Base-by-base conservation (phyloP, 805 yeast genomes). In the Candida koratica region DNA sequence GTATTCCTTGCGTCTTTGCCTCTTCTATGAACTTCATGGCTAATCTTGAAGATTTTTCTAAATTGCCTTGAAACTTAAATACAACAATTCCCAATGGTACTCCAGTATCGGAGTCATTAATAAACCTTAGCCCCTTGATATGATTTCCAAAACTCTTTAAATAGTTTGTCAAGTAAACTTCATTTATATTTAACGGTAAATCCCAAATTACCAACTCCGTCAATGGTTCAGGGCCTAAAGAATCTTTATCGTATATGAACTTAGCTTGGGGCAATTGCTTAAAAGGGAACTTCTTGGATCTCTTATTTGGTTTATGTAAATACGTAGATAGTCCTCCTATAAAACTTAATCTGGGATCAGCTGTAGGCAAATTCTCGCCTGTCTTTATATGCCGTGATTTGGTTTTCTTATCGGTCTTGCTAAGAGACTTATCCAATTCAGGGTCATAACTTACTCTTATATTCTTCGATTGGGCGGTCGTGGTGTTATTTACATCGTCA, bases 61-160 rank as follows among this genome's bases (percentile, higher is more conserved):
- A 51, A 14, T 58, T 51, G 3, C 86, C 85, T 39, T 69, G 79
- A 57, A 72, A 88, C 40, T 72, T 66, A 35, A 86, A 64, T 14
- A 75, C 60, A 34, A 81, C 81, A 15, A 87, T 64, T 7, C 95
- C 93, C 26, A 88, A 56, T 0, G 95, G 89, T 13, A 80, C 82
- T 2, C 88, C 95, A 28, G 84, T 79, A 15, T 68, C 65, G 0
- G 90, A 85, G 51, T 88, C 93, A 38, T 71, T 75, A 7, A 81
- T 64, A 41, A 77, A 66, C 40, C 75, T 73, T 32, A 82, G 60
- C 25, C 75, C 77, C 17, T 71, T 67, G 4, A 88, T 67, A 4
- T 65, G 50, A 19, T 70, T 71, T 3, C 96, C 96, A 57, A 66
- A 82, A 16, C 71, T 58, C 27, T 69, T 69, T 44, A 84, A 74